Evolutionary conservation across 305 asterid species (phyloP), one percentile per base, ranked within the genome.

Genomic region (Fraxinus latifolia): DNA sequence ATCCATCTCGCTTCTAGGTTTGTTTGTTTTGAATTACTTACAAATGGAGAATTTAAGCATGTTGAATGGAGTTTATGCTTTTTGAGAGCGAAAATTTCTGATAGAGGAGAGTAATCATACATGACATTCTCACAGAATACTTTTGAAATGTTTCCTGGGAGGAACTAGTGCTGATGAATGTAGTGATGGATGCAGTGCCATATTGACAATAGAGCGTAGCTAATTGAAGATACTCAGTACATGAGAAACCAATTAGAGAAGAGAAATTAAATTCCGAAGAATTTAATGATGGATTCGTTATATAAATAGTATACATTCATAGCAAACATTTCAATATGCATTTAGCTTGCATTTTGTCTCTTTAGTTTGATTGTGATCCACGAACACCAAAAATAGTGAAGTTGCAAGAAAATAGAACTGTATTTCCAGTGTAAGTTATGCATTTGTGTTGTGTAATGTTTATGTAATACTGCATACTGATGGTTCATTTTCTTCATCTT

Each of bases 401-500:
- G 27, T 19, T 58, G 12, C 27, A 1, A 58, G 27, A 19, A 58
- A 58, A 58, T 58, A 19, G 68, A 55, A 19, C 25, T 17, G 27
- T 58, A 17, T 58, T 55, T 17, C 25, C 67, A n/a, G 9, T 58
- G 25, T 17, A 55, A 58, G 14, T 58, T n/a, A 7, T 58, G 25
- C 29, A 19, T n/a, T n/a, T 58, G 12, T 19, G 1, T 58, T 7
- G 25, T 1, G 12, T 19, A 58, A 58, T 58, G 29, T 58, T 4
- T 19, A 19, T 58, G 19, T 15, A 17, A 19, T 65, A 21, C 80
- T 34, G 44, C 74, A 19, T 76, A n/a, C 77, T 37, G 73, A 76
- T 76, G 39, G 44, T 80, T 74, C 36, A 7, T 9, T 37, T 74
- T 74, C 73, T 77, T 34, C 44, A 42, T 68, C 12, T 80, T 82